Base-by-base conservation (phyloP, 768 basidiomycete genomes). In the Dendrothele bispora region DNA sequence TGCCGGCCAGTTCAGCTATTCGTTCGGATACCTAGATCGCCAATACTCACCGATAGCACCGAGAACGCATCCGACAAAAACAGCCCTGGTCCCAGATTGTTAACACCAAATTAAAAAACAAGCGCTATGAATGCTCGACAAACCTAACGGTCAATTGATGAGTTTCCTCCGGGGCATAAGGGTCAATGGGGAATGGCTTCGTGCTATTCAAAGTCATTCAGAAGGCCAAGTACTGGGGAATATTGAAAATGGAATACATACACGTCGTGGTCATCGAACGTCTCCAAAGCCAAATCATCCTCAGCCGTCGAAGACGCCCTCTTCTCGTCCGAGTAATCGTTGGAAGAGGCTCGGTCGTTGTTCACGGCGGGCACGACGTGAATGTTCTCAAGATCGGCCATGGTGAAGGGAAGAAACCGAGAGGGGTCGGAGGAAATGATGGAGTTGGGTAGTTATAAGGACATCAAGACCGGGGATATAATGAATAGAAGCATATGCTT, bases 181-280 rank as follows among this genome's bases (percentile, higher is more conserved):
- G 75, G 51, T 78, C 73, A 17, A 77, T 58, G 32, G 80, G 81
- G 66, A 84, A 83, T 4, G 80, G 81, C 38, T 66, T 66, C 18
- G 72, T 55, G 26, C 73, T 75, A 20, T 25, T 30, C n/a, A 34
- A n/a, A n/a, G n/a, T n/a, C n/a, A n/a, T n/a, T 5, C 27, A 7
- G 17, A 26, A n/a, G 28, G 17, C 7, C 27, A 26, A 38, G 34
- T 17, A 11, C 12, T 18, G 10, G 8, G n/a, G 29, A 17, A 29
- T n/a, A 25, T 20, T 14, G 38, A 14, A 11, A 11, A 25, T 15
- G 24, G 11, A 30, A 4, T 12, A 67, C 68, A 36, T 50, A 73
- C 72, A 70, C 67, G 51, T 74, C 72, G 43, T 69, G 65, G 43
- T 71, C 71, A 20, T 65, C 64, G 30, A 57, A 67, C 5, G 48